Base-by-base conservation (phyloP, 1,139 yeast species). In the Candida tropicalis region DNA sequence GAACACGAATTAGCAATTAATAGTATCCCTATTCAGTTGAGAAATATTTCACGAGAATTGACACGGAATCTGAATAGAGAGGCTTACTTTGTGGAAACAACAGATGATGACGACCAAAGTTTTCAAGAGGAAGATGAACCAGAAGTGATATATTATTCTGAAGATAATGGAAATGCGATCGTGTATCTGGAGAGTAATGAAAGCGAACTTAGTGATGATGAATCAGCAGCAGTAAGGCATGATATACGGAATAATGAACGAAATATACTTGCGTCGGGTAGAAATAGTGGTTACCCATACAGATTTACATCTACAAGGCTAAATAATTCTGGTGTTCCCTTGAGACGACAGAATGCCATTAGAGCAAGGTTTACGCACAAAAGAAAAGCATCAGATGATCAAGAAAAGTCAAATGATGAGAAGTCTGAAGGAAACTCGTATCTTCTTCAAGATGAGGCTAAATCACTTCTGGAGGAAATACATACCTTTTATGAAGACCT, bases 181-280 rank as follows among this genome's bases (percentile, higher is more conserved):
- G 25, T 40, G 26, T 13, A 17, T 5, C 20, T 24, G 41, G 47
- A 44, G 24, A 40, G 33, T 27, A 51, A 45, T 10, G 46, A 41
- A n/a, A 41, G 39, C 33, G 32, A 33, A 22, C 22, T 42, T 12
- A 26, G 46, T 18, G 43, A 41, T 12, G 47, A 45, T 40, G 59
- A 50, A 12, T 41, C 45, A 17, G 47, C 41, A 11, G 42, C 43
- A 15, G 42, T 54, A 29, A 46, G 55, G 8, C 49, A 53, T 2
- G 57, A 54, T 22, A 44, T 54, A 20, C 55, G 49, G 33, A 44
- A 59, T 6, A 54, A 52, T 35, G 67, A 63, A 42, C 46, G 61
- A 26, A 50, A 63, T n/a, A 51, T 65, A 5, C 53, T 65, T 3
- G 55, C 66, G 3, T 56, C 65, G 9, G 68, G 68, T 3, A 52